These are phyloP conservation scores for Sphagnum contortum DNA, from an alignment of 225 moss, liverwort and hornwort genomes.

Conservation along the genomic window DNA sequence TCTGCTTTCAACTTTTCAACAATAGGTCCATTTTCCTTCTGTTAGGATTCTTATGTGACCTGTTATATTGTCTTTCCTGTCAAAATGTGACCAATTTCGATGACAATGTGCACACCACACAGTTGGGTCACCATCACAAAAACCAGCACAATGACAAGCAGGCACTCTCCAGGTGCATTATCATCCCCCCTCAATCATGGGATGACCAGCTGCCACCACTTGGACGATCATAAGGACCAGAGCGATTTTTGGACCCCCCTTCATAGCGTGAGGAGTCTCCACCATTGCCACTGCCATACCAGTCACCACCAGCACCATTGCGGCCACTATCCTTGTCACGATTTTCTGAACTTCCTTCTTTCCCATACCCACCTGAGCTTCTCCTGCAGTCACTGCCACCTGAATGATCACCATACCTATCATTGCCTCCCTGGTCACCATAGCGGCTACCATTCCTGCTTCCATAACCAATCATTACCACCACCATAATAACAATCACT, in stretches of 20 bases:
- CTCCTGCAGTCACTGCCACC: constrained; percentile 58
- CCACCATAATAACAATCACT: too few relatives aligned
- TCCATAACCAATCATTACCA: too few relatives aligned
- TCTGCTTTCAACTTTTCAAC: too few relatives aligned
- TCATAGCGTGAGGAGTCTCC: constrained; percentile 85
- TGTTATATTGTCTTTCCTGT: too few relatives aligned
- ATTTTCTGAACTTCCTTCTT: constrained; percentile 54
- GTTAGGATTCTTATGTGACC: too few relatives aligned
- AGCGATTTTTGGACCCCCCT: constrained; percentile 71
- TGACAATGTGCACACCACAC: too few relatives aligned
- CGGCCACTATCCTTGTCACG: constrained; percentile 42
- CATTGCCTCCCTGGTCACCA: constrained; percentile 24
- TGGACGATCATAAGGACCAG: constrained; percentile 93
- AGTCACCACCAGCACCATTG: constrained; percentile 50
- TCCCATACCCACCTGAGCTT: constrained; percentile 37
- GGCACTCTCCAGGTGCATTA: too few relatives aligned
- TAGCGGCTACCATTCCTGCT: constrained; percentile 17
- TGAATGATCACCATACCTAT: constrained; percentile 48
- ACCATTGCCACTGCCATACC: constrained; percentile 55
- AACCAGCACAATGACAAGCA: too few relatives aligned
- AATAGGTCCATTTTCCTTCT: too few relatives aligned
- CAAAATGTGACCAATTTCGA: too few relatives aligned
- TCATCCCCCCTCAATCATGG: constrained; percentile 26
- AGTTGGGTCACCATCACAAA: too few relatives aligned
- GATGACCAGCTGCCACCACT: constrained; percentile 75